These are phyloP conservation scores for Epichloe elymi DNA, from an alignment of 2,329 filamentous ascomycete species.

Conservation along the genomic window DNA sequence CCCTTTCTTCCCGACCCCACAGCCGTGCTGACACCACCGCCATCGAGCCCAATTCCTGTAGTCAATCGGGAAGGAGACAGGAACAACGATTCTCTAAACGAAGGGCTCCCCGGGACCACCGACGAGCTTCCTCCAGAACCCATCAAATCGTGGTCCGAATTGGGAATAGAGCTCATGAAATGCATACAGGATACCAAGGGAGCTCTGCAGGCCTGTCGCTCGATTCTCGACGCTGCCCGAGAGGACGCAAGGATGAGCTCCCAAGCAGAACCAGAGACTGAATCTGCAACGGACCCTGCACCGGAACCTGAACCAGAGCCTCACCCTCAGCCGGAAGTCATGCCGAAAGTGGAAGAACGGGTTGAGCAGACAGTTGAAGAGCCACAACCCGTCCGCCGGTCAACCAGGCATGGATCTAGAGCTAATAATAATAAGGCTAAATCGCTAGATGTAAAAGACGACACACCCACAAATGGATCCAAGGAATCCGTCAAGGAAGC, in stretches of 20 bases:
- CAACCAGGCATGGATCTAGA: conserved; percentile 4
- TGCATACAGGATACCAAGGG: conserved; percentile 16
- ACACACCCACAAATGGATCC: conserved; percentile 10
- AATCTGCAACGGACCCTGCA: neutral
- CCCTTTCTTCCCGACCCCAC: conserved; percentile 46
- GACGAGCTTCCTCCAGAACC: conserved; percentile 1
- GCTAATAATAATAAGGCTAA: conserved; percentile 1
- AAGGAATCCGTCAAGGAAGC: conserved; percentile 15
- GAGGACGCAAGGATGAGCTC: conserved; percentile 7
- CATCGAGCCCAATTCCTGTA: conserved; percentile 6
- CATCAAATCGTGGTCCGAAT: conserved; percentile 19
- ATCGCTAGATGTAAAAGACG: conserved; percentile 10
- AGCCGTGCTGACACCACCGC: conserved; percentile 21
- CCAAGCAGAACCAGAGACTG: conserved; percentile 1
- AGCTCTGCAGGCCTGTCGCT: conserved; percentile 18
- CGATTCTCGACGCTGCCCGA: conserved; percentile 12
- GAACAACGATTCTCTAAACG: neutral
- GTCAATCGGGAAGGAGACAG: neutral
- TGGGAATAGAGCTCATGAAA: conserved; percentile 21
- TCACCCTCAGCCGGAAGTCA: neutral
- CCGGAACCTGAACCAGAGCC: neutral
- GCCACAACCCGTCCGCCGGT: conserved; percentile 4
- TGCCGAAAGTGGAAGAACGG: conserved; percentile 1
- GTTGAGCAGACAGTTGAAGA: conserved; percentile 2
- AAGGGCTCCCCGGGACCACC: neutral